Evolutionary conservation across 331 rosid species (phyloP), one percentile per base, ranked within the genome.

Genomic region (Malus hybrid): DNA sequence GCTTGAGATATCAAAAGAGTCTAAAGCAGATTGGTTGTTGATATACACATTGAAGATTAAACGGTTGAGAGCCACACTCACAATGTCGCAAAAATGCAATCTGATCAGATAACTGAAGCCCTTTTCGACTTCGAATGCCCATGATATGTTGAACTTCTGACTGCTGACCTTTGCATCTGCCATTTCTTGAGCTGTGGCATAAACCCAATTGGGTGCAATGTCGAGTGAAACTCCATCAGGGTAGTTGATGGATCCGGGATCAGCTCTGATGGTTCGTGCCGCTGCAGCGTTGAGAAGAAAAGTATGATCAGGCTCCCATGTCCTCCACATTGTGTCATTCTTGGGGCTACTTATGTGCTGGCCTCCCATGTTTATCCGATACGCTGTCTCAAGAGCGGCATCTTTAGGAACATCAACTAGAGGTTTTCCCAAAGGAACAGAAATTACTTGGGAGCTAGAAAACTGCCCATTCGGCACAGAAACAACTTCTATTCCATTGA

Each of bases 141-240:
- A 81, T 26, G 87, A 83, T 52, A 86, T 78, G 74, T 81, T 86
- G 61, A 84, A 84, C 16, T 75, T 83, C 75, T 79, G 84, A 18
- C 71, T 66, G 34, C 76, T 72, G 63, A 83, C 86, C 68, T 76
- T 66, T 60, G 86, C 87, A 36, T 78, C 77, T 0, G 81, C 81
- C 90, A 83, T 86, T 70, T 79, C 79, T n/a, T 79, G 76, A 33
- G 86, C 83, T n/a, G 87, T 83, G 7, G 85, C 76, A 14, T 86
- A 86, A 77, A 83, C 82, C 82, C 74, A 74, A 50, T 66, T 78
- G 3, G 90, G 87, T 32, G 87, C 89, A 74, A 77, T 81, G 63
- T 86, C 83, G 0, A 58, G 68, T 0, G 84, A 82, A 5, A 80
- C 86, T 12, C 81, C 90, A 34, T 55, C 34, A n/a, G 56, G 76